Base-by-base conservation (phyloP, 192 early-diverging fungal species). In the Chytriomyces confervae region DNA sequence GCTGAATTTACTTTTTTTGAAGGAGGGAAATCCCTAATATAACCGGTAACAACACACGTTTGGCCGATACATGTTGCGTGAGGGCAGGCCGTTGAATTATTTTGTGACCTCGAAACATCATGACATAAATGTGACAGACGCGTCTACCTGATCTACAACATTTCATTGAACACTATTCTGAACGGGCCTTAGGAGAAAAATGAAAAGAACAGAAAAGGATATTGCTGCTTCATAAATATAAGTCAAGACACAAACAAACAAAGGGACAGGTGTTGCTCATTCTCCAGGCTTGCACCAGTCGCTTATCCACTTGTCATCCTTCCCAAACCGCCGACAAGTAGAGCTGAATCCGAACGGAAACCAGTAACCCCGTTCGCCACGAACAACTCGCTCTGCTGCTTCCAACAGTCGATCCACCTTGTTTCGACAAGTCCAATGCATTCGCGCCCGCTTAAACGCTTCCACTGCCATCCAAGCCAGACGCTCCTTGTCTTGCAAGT, bases 341-440 rank as follows among this genome's bases (percentile, higher is more conserved):
- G 61, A 53, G n/a, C 5, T 44, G 50, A 62, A 74, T 60, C 72
- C 72, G 63, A 74, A 74, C 0, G 72, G 72, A 61, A 74, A 62
- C 72, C 72, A 74, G 44, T 74, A 74, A 7, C 72, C 72, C 4
- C 72, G 20, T 47, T 74, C 60, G 2, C 72, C 72, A n/a, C 18
- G 6, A 11, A 62, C 29, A 13, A 74, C 72, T n/a, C 16, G 8
- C 36, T 61, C 72, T 16, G 72, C 72, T 3, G 72, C 72, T 23
- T 74, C 51, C 5, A 74, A 18, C 43, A 74, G 27, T 61, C 72
- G 23, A 74, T 74, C 72, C 7, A 74, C 72, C 53, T 74, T 74
- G 29, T 74, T 74, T 47, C 72, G n/a, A 74, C 72, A 74, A 8
- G 72, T 74, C 61, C 53, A 74, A 6, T 74, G 72, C 72, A 46